Evolutionary conservation across 441 rosid genomes (phyloP), one percentile per base, ranked within the genome.

Genomic region (Corymbia calophylla): DNA sequence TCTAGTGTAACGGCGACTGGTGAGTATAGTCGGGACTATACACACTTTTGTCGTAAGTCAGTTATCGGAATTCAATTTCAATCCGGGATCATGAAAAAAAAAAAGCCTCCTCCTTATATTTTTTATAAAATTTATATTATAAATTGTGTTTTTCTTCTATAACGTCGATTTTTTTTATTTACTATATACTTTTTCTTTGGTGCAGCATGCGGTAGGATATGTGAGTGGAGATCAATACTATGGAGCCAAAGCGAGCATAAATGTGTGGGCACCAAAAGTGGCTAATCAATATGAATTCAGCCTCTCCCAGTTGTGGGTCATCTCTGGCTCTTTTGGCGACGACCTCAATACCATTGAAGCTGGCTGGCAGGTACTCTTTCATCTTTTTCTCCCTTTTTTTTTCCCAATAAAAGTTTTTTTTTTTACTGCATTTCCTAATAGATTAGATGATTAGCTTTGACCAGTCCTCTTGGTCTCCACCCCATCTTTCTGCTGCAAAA

Each of bases 311-410:
- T 86, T 90, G 25, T 90, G 91, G 91, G 91, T 90, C 49, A 90
- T 90, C 77, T 90, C 91, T 51, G 91, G 91, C 19, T 88, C 91
- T 29, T 90, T 90, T 31, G 91, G 90, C 35, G 5, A 90, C 73
- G 91, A 90, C 88, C 91, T 90, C n/a, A 90, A 90, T 81, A 90
- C 91, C 25, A 90, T 90, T 87, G 91, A 90, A 88, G 90, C 91
- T 32, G 91, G 91, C 21, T 90, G 91, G 91, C 91, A 90, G 91
- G 91, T 60, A 88, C 9, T 13, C 27, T 12, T 49, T 55, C 19
- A 47, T 29, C 84, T 44, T 44, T 55, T 25, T 29, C 47, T 1
- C 29, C 58, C 10, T 51, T 29, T 53, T 35, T 80, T 66, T 21
- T n/a, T 17, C 54, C 86, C 10, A 53, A 73, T 73, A 25, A 9